Evolutionary conservation across 805 yeast genomes (phyloP).

Genomic region (Starmerella scarabaei): DNA sequence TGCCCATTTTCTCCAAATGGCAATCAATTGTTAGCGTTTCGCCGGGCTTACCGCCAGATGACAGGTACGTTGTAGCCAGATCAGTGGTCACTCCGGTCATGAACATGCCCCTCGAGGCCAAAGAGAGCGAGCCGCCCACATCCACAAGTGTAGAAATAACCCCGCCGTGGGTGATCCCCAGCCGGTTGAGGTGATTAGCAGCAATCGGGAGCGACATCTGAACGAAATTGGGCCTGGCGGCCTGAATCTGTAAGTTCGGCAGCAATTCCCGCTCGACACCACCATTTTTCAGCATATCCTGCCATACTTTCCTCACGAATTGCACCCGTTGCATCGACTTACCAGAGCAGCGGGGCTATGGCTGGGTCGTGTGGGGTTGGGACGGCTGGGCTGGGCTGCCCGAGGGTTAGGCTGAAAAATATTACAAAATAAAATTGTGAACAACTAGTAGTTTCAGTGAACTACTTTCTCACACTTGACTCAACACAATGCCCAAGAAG

Average conservation of each 20-base stretch:
- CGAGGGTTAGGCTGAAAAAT: background rate
- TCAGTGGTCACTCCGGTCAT: conserved; percentile 35
- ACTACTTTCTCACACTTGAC: background rate
- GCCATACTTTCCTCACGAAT: conserved; percentile 21
- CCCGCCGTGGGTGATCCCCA: conserved; percentile 33
- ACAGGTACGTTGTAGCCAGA: conserved; percentile 29
- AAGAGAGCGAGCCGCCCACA: conserved; percentile 34
- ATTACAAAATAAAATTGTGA: background rate
- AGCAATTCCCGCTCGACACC: conserved; percentile 20
- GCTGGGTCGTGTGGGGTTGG: too few relatives aligned
- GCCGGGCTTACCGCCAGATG: conserved; percentile 29
- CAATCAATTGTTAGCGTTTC: conserved; percentile 22
- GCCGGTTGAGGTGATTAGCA: conserved; percentile 30
- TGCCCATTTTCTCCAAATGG: conserved; percentile 28
- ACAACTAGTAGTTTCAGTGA: background rate
- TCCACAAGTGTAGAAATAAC: conserved; percentile 32
- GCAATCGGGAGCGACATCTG: conserved; percentile 26
- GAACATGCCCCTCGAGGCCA: conserved; percentile 32
- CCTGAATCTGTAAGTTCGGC: conserved; percentile 19
- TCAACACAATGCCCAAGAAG: conserved; percentile 15
- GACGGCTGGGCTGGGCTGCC: too few relatives aligned
- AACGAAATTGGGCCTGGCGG: conserved; percentile 28
- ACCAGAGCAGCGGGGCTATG: too few relatives aligned
- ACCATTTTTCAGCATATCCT: conserved; percentile 20
- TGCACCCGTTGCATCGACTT: background rate